Percentiles rank a stretch among this genome's conserved stretches.
Conservation (phyloP, 1,139 yeast species). For the Meyerozyma carpophila region DNA sequence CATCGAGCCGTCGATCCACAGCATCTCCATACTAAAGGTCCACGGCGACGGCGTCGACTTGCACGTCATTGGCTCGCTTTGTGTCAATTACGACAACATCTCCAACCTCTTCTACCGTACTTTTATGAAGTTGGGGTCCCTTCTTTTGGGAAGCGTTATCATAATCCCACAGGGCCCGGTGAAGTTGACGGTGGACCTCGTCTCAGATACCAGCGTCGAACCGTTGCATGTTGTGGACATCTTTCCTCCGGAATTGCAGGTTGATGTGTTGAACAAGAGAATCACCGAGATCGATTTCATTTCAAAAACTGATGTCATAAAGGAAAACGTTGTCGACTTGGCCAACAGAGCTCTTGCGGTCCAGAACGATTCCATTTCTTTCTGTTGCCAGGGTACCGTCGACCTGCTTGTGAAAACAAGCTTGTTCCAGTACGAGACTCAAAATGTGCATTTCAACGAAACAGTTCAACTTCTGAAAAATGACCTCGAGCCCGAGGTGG, state of each 20-base stretch:
- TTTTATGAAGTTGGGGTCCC: conserved; percentile 16
- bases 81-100: conserved; percentile 21
- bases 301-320: conserved; percentile 16
- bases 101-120: conserved; percentile 15
- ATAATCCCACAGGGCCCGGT: conserved; percentile 20
- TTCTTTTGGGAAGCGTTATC: conserved; percentile 19
- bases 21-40: conserved; percentile 9
- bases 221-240: conserved; percentile 22
- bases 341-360: conserved; percentile 10
- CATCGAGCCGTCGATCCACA: conserved; percentile 4
- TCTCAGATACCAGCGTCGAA: conserved; percentile 3
- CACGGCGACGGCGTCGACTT: conserved; percentile 20
- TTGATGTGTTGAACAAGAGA: conserved; percentile 17
- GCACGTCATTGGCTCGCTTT: conserved; percentile 19
- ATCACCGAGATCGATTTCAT: conserved; percentile 22
- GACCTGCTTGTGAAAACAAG: conserved; percentile 13
- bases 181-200: conserved; percentile 14
- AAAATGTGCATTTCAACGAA: conserved; percentile 15
- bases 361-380: conserved; percentile 9
- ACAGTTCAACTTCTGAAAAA: conserved; percentile 10
- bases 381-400: conserved; percentile 17
- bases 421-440: conserved; percentile 11
- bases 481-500: conserved; percentile 11
- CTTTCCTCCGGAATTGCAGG: conserved; percentile 20
- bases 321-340: conserved; percentile 17